Conservation (phyloP, 148 eudicot species). For the Selenicereus undatus region DNA sequence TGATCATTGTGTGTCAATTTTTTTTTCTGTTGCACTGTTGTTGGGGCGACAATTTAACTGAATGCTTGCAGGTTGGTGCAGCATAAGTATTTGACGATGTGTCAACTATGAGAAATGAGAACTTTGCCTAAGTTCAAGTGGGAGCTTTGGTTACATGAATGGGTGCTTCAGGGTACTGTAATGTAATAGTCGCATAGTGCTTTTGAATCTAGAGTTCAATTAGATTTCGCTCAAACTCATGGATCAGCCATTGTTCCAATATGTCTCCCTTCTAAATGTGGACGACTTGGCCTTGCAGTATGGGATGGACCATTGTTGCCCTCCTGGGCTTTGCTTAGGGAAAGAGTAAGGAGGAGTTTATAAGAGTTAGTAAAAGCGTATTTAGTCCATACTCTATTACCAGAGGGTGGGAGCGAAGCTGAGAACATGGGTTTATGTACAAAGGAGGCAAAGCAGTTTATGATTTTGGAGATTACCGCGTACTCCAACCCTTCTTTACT, state of each 20-base stretch:
- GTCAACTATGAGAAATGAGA: background rate
- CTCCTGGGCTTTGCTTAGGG: no score
- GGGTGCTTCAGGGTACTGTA: background rate
- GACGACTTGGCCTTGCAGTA: no score
- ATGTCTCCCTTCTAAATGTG: background rate
- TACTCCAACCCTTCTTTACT: no score
- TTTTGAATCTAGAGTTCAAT: background rate
- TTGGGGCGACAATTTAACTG: background rate
- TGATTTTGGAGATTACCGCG: no score
- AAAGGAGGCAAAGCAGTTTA: no score
- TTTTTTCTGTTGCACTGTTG: background rate
- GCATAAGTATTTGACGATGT: background rate
- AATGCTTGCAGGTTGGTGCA: background rate
- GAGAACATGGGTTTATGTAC: no score
- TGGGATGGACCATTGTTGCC: no score
- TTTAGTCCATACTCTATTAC: no score
- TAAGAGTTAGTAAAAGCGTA: no score
- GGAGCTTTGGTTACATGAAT: background rate
- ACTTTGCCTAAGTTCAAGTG: background rate
- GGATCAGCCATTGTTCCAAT: background rate
- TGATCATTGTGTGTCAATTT: background rate
- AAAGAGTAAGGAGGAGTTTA: no score
- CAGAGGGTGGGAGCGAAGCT: no score
- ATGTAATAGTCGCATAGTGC: background rate
- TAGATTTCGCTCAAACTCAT: background rate